Percentiles rank a stretch among this genome's conserved stretches.
phyloP scores from a whole-genome alignment of 768 basidiomycete genomes.

The Pleurotus eryngii region DNA sequence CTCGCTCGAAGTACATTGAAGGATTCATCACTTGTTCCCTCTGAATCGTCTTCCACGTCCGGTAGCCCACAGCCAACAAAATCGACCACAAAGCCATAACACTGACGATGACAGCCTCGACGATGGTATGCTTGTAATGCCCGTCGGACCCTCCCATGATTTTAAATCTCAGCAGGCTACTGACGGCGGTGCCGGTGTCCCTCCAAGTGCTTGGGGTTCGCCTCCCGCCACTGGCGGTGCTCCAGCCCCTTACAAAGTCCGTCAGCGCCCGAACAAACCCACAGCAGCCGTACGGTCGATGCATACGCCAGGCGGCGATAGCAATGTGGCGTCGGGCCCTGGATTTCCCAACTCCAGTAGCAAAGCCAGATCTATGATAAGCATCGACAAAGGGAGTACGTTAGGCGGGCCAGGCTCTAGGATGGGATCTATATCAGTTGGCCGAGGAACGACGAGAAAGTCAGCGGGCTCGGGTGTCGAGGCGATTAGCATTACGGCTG shows the following conservation, averaged over 20 bases:
- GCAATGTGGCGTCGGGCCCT: constrained; percentile 17
- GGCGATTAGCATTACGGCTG: constrained; percentile 70
- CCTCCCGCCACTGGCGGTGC: constrained; percentile 13
- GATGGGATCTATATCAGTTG: constrained; percentile 62
- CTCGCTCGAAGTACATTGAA: constrained; percentile 19
- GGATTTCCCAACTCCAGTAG: constrained; percentile 25
- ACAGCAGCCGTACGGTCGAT: constrained; percentile 28
- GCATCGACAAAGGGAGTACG: constrained; percentile 51
- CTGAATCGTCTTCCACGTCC: constrained; percentile 18
- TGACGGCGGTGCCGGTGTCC: constrained; percentile 7
- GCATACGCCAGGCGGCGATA: constrained; percentile 26
- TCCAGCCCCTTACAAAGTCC: constrained; percentile 30
- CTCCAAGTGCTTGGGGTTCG: constrained; percentile 36
- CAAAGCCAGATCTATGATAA: constrained; percentile 58
- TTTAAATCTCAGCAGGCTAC: not conserved
- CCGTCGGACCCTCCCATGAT: constrained; percentile 43
- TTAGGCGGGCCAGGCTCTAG: constrained; percentile 30
- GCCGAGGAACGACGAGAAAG: constrained; percentile 60
- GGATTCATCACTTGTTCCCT: constrained; percentile 17
- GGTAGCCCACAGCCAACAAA: constrained; percentile 13
- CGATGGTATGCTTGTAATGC: constrained; percentile 74
- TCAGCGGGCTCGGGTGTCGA: constrained; percentile 71
- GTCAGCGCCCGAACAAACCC: constrained; percentile 33
- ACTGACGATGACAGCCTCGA: constrained; percentile 36
- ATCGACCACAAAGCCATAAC: constrained; percentile 17